phyloP scores from a whole-genome alignment of 2,329 filamentous ascomycete species.

The Coniochaeta sp. region DNA sequence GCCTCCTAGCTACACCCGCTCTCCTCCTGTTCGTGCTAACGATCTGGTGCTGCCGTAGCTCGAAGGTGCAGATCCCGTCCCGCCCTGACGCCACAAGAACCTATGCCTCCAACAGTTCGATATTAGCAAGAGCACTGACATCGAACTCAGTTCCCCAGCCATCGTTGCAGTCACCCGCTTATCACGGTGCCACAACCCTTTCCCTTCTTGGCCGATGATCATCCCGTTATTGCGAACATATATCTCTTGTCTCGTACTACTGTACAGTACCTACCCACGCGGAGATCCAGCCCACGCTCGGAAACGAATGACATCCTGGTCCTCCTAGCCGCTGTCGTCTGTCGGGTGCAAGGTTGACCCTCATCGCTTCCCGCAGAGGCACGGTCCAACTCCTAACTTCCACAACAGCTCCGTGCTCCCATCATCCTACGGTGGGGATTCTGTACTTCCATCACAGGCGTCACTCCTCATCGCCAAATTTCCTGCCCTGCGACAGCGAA shows the following conservation, averaged over 20 bases:
- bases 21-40: background rate
- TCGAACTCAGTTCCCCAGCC: background rate
- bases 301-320: conserved; percentile 31
- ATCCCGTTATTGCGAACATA: background rate
- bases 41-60: background rate
- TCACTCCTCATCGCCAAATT: conserved; percentile 7
- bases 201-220: background rate
- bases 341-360: conserved; percentile 1
- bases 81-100: background rate
- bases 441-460: conserved; percentile 2
- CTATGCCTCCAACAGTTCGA: background rate
- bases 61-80: background rate
- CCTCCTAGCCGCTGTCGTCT: conserved; percentile 27
- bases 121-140: background rate
- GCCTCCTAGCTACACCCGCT: background rate
- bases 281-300: conserved; percentile 9
- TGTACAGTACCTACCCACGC: background rate
- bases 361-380: conserved; percentile 12
- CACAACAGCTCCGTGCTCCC: conserved; percentile 10
- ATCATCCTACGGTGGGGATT: conserved; percentile 14
- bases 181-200: background rate
- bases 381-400: conserved; percentile 24
- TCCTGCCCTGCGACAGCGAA: conserved; percentile 1
- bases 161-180: background rate
- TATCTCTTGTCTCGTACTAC: background rate